phyloP scores from a whole-genome alignment of 768 basidiomycete genomes.

The Lactarius deliciosus region DNA sequence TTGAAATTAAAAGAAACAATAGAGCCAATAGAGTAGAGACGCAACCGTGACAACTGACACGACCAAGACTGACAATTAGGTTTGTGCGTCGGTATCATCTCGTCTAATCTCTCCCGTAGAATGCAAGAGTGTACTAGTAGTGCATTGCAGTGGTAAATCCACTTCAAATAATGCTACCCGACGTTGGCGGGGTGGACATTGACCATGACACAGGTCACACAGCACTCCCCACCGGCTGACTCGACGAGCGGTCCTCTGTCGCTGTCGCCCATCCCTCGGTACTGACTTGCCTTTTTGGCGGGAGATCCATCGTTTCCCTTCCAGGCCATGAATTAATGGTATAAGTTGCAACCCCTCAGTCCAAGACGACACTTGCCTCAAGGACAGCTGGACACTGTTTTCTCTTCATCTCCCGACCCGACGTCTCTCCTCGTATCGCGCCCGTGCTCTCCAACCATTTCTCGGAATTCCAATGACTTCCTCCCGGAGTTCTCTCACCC shows the following conservation, averaged over 20 bases:
- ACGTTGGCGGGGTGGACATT: not conserved
- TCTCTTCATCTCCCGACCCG: not conserved
- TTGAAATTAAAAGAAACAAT: not conserved
- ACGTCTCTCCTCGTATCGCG: slow-evolving; percentile 12
- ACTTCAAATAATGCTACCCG: slow-evolving; percentile 1
- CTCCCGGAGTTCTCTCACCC: slow-evolving; percentile 18
- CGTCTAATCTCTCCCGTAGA: not conserved
- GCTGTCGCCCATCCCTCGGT: slow-evolving; percentile 14
- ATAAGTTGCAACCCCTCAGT: slow-evolving; percentile 7
- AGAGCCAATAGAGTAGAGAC: slow-evolving; percentile 2
- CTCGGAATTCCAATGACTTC: slow-evolving; percentile 24
- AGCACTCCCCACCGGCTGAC: slow-evolving; percentile 14
- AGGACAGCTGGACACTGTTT: slow-evolving; percentile 15
- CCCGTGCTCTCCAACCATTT: not conserved
- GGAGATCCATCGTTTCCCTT: slow-evolving; percentile 5
- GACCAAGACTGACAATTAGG: not conserved
- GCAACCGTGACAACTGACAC: not conserved
- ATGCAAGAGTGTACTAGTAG: not conserved
- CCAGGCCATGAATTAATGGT: slow-evolving; percentile 6
- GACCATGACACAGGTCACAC: not conserved
- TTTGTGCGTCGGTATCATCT: not conserved
- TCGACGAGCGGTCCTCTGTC: slow-evolving; percentile 2
- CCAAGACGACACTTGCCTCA: slow-evolving; percentile 4
- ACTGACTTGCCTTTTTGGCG: slow-evolving; percentile 12
- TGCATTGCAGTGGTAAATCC: not conserved